Percentiles rank a stretch among this genome's conserved stretches.
Evolutionary conservation across 352 stramenopile genomes (phyloP).

Genomic region (Phytophthora tentaculata): DNA sequence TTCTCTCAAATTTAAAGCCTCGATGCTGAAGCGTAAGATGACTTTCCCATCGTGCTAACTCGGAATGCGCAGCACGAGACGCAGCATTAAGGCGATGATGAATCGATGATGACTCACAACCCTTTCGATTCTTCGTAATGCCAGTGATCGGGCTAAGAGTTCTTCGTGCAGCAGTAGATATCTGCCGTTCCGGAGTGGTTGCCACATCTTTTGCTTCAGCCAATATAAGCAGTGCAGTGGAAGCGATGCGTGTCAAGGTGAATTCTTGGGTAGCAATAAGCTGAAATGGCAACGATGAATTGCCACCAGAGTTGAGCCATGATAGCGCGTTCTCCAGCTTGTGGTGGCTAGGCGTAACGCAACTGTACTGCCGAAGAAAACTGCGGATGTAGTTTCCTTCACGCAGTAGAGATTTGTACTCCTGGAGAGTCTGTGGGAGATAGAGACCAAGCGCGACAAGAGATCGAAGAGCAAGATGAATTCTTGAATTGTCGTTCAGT

Average conservation of each 20-base stretch:
- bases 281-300: conserved; percentile 17
- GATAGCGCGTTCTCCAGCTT: conserved; percentile 2
- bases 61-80: conserved; percentile 10
- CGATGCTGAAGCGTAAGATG: not conserved
- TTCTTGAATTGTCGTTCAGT: conserved; percentile 12
- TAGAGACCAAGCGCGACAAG: conserved; percentile 40
- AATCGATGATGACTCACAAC: conserved; percentile 9
- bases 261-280: conserved; percentile 10
- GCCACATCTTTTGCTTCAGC: conserved; percentile 1
- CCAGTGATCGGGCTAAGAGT: conserved; percentile 12
- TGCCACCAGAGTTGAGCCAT: not conserved
- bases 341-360: not conserved
- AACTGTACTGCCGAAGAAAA: conserved; percentile 2
- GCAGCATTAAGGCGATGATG: conserved; percentile 16
- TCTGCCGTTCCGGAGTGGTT: not conserved
- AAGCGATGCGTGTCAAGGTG: conserved; percentile 19
- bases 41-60: conserved; percentile 15
- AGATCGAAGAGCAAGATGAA: conserved; percentile 49
- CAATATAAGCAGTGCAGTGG: conserved; percentile 14
- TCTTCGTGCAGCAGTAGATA: not conserved
- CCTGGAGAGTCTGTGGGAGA: conserved; percentile 40
- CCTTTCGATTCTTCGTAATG: not conserved
- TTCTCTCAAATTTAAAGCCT: conserved; percentile 10
- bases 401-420: conserved; percentile 37
- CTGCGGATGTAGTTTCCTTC: conserved; percentile 7